Evolutionary conservation across 2,329 filamentous ascomycete species (phyloP), one percentile per base, ranked within the genome.

Genomic region (Hymenoscyphus scutula): DNA sequence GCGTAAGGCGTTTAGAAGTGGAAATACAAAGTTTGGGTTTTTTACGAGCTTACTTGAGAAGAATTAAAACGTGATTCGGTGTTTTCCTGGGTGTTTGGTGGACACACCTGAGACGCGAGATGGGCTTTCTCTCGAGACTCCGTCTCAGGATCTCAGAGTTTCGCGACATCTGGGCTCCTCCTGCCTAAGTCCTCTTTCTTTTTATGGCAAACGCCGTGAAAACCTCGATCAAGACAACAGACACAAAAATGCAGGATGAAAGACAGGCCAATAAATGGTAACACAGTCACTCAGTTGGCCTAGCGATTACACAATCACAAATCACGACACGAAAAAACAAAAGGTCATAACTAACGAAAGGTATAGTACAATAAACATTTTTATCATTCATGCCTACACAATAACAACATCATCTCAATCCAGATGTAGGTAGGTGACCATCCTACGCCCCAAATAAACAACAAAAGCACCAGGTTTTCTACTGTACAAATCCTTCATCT

Each of bases 401-500:
- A 19, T 51, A 25, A 51, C 19, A 51, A 29, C 23, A 11, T 25
- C 19, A 23, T 23, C n/a, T 19, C 19, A 13, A 25, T 19, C 19
- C 19, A 51, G 23, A 23, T 23, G n/a, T 25, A 29, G 27, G 27
- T 29, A 29, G n/a, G n/a, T n/a, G 19, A 23, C 11, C 10, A 23
- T 23, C 45, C 38, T 23, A 8, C 38, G 19, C 23, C 10, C 19
- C 5, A 13, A 51, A 25, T 51, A 51, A 51, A 51, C 19, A 48
- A 23, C n/a, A 51, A 23, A 25, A 5, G 11, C 34, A 37, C 51
- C 45, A 23, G 23, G 23, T 29, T 58, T 32, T 58, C 37, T 45
- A 48, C 37, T 58, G 23, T 48, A 58, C 38, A 58, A 58, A 19
- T n/a, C 53, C 6, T 32, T 32, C 29, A 32, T 54, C 53, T 54